Evolutionary conservation across 768 basidiomycete species (phyloP).

Genomic region (Leccinellum albellum): DNA sequence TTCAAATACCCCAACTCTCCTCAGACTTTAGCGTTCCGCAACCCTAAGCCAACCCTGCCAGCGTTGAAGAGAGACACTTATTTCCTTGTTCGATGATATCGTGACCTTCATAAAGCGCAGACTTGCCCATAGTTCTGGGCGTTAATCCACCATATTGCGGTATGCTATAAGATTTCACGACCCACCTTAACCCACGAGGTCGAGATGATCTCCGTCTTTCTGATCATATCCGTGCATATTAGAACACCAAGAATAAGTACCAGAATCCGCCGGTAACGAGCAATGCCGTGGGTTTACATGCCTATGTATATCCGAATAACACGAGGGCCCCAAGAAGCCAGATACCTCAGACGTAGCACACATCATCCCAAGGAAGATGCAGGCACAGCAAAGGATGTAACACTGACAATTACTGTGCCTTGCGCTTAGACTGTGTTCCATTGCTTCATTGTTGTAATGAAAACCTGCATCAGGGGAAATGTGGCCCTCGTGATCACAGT

Average conservation of each 20-base stretch:
- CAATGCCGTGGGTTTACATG: constrained; percentile 3
- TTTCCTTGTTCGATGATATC: neutral
- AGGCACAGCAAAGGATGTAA: constrained; percentile 7
- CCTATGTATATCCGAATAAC: constrained; percentile 16
- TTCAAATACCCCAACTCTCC: constrained; percentile 32
- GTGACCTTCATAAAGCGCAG: neutral
- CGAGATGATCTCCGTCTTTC: constrained; percentile 23
- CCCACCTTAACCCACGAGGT: constrained; percentile 32
- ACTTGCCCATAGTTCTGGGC: neutral
- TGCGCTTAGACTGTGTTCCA: constrained; percentile 17
- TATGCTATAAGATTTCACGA: constrained; percentile 13
- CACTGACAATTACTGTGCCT: constrained; percentile 12
- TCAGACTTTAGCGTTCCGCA: neutral
- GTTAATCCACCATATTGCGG: constrained; percentile 5
- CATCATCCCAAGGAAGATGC: constrained; percentile 17
- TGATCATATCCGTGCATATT: neutral
- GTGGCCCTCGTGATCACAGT: constrained; percentile 7
- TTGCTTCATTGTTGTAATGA: constrained; percentile 26
- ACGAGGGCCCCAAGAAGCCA: constrained; percentile 6
- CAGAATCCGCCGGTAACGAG: constrained; percentile 4
- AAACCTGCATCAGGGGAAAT: constrained; percentile 20
- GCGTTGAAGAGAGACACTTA: neutral
- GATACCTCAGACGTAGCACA: constrained; percentile 5
- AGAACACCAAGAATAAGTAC: constrained; percentile 3
- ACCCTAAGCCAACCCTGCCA: neutral